A percentile compares a stretch with the other conserved stretches of the same genome.
These are phyloP conservation scores for Botrytis pseudocinerea DNA, from an alignment of 2,329 filamentous ascomycete species.

Conservation along the genomic window DNA sequence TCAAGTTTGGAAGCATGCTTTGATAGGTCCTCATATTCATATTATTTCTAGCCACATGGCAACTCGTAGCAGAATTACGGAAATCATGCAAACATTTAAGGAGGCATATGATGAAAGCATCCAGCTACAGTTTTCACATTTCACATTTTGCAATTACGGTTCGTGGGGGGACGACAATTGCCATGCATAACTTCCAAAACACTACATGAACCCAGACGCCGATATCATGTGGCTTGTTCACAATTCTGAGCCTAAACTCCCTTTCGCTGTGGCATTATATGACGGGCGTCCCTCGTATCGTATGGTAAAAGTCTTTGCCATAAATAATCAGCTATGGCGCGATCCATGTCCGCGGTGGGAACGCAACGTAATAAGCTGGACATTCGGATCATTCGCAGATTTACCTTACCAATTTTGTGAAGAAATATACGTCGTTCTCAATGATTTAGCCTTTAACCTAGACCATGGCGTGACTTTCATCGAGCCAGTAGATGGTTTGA, in stretches of 20 bases:
- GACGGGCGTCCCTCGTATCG: not conserved
- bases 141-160: not conserved
- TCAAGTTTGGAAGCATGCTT: conserved; percentile 7
- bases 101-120: conserved; percentile 6
- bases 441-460: not conserved
- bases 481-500: not conserved
- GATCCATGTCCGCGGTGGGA: not conserved
- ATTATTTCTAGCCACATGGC: not conserved
- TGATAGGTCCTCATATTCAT: not conserved
- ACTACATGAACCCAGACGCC: conserved; percentile 15
- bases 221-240: conserved; percentile 3
- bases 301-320: conserved; percentile 1
- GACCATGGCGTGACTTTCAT: not conserved
- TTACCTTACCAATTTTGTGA: conserved; percentile 7
- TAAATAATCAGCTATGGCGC: not conserved
- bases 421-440: conserved; percentile 11
- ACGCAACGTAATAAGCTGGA: not conserved
- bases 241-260: not conserved
- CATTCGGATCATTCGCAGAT: not conserved
- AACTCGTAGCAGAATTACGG: conserved; percentile 11
- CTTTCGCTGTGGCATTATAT: not conserved
- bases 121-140: conserved; percentile 4
- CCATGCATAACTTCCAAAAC: conserved; percentile 5
- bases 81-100: conserved; percentile 7
- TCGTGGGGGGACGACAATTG: not conserved